Evolutionary conservation across 225 moss, liverwort and hornwort species (phyloP), one percentile per base, ranked within the genome.

Genomic region (Bryum argenteum): DNA sequence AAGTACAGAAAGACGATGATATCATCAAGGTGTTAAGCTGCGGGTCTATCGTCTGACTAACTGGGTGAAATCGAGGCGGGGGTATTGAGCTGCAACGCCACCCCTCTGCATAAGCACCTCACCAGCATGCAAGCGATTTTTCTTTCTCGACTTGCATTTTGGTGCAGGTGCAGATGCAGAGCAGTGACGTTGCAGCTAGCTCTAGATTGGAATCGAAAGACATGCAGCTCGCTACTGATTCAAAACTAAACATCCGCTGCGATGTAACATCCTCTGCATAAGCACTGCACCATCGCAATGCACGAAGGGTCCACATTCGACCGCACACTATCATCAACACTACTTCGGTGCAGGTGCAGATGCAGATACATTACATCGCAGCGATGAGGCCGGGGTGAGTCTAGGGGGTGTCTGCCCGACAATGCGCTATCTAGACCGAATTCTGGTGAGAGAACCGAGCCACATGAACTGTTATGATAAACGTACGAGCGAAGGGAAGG

Each of bases 151-250:
- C 3, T 41, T 33, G 66, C 75, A 75, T 69, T 78, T 53, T 73
- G 85, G 81, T 81, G 85, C 81, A 85, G 85, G 81, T 85, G 85
- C 81, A 79, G 78, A 85, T 85, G 84, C 84, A 79, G 78, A 85
- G 56, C 70, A 66, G 69, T 85, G 69, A 47, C 72, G 76, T 66
- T 73, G 79, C 55, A 79, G 53, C 73, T 72, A 28, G 28, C 33
- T 33, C 33, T 33, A 33, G 7, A 33, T 2, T 26, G 26, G 26
- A 33, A 33, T 2, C 33, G 5, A 33, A 33, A 38, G 26, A 41
- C 48, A 58, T 60, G 59, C n/a, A 38, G 37, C 23, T 24, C 11
- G 12, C n/a, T 22, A 3, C 22, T 39, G 22, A 41, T 40, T 59
- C 38, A 14, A 61, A 23, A 61, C 20, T 16, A 22, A 23, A 64